These are phyloP conservation scores for Mediolabrus comicus DNA, from an alignment of 108 stramenopile genomes.

Conservation along the genomic window DNA sequence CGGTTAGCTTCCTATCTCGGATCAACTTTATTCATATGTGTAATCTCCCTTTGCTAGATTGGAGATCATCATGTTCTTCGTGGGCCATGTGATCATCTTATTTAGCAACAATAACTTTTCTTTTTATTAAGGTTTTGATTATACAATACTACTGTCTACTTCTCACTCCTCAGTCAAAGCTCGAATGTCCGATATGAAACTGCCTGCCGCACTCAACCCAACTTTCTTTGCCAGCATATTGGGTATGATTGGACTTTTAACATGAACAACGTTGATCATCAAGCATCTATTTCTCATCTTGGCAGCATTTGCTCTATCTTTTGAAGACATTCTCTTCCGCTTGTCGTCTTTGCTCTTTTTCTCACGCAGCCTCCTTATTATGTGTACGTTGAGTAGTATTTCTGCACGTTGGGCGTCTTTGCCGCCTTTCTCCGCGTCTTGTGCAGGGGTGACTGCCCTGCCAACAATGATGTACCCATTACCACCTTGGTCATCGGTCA, in stretches of 20 bases:
- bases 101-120: too few species aligned
- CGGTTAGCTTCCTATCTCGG: too few species aligned
- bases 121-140: too few species aligned
- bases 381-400: slow-evolving; percentile 47
- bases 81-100: too few species aligned
- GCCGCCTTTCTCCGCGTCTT: slow-evolving; percentile 18
- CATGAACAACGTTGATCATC: slow-evolving; percentile 77
- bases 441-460: slow-evolving; percentile 56
- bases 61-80: too few species aligned
- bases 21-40: too few species aligned
- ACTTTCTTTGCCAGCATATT: slow-evolving; percentile 72
- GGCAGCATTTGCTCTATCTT: slow-evolving; percentile 35
- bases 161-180: slow-evolving; percentile 18
- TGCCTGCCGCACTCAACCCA: slow-evolving; percentile 58
- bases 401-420: slow-evolving; percentile 40
- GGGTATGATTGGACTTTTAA: slow-evolving; percentile 75
- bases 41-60: too few species aligned
- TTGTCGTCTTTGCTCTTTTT: slow-evolving; percentile 4
- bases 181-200: slow-evolving; percentile 58
- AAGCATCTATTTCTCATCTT: slow-evolving; percentile 48
- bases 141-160: too few species aligned
- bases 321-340: slow-evolving; percentile 2
- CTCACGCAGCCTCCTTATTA: slow-evolving; percentile 32
- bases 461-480: slow-evolving; percentile 78
- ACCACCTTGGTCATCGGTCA: slow-evolving; percentile 58